Evolutionary conservation across 805 yeast genomes (phyloP).

Genomic region (Metschnikowia bowlesiae): DNA sequence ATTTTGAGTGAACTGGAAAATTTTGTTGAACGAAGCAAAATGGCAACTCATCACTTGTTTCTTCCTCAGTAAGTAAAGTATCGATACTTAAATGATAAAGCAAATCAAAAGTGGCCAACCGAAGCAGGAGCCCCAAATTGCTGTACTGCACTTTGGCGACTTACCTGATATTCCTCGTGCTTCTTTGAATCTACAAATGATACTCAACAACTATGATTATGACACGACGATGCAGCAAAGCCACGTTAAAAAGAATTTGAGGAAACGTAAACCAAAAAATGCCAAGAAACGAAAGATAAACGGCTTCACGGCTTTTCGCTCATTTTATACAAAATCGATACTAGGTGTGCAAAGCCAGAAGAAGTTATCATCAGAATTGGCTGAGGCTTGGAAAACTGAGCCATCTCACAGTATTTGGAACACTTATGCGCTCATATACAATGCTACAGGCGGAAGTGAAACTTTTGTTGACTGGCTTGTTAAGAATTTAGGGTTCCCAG

Average conservation of each 20-base stretch:
- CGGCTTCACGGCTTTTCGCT: slow-evolving; percentile 9
- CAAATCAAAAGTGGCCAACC: not conserved
- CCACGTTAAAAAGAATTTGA: not conserved
- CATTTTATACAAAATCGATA: slow-evolving; percentile 6
- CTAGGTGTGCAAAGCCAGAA: slow-evolving; percentile 4
- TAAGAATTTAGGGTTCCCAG: not conserved
- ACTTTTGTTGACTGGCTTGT: slow-evolving; percentile 7
- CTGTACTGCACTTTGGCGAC: not conserved
- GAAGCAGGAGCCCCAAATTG: not conserved
- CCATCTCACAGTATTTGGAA: slow-evolving; percentile 5
- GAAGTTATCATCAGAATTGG: slow-evolving; percentile 5
- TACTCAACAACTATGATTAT: not conserved
- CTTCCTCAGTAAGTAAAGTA: not conserved
- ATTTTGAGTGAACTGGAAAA: not conserved
- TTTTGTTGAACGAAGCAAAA: not conserved
- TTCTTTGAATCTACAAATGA: not conserved
- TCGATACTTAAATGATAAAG: not conserved
- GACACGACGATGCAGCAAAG: not conserved
- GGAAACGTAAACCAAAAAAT: not conserved
- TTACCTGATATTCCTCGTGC: slow-evolving; percentile 4
- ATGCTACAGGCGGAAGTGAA: slow-evolving; percentile 9
- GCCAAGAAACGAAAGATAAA: slow-evolving; percentile 1
- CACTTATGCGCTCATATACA: slow-evolving; percentile 7
- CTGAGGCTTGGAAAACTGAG: slow-evolving; percentile 6
- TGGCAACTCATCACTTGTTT: not conserved